Base-by-base conservation (phyloP, 495 filamentous ascomycete species). In the Rostrohypoxylon terebratum region DNA sequence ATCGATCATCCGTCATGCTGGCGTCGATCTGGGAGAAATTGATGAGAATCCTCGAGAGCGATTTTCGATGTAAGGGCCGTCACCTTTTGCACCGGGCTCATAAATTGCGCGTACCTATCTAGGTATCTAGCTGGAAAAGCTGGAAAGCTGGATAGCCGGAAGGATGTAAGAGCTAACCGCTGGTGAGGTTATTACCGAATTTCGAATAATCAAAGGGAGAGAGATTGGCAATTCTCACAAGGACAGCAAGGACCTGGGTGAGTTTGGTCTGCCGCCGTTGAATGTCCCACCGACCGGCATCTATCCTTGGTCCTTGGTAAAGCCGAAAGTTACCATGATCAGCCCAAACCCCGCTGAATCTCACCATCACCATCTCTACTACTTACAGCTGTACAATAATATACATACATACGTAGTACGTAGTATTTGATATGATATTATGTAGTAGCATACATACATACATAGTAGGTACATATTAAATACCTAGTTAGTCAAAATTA, bases 261-360 rank as follows among this genome's bases (percentile, higher is more conserved):
- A 69, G 71, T 73, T 73, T 68, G 65, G 70, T 62, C 66, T 73
- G 66, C 66, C 70, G 70, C 65, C 64, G 21, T 38, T 47, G 40
- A 47, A 47, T 51, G 66, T 66, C 66, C 66, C 71, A 69, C 57
- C 13, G 71, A 66, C 71, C 62, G 71, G 66, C 66, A 63, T 66
- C 38, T 58, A 74, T 69, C 71, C 57, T 69, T 62, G 66, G 50
- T 67, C 58, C 66, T 59, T 74, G 66, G 71, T 66, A 66, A 66
- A 69, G 71, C 71, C 60, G 71, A 69, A 62, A 67, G 66, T 51
- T 64, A 69, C 63, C 48, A 69, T 48, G 62, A 66, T 73, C 47
- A 66, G 60, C 47, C 62, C 61, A 69, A 66, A 66, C 71, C 71
- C 71, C 71, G 71, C 71, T 63, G 66, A 65, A 69, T 74, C 71